These are phyloP conservation scores for Lyophyllum shimeji DNA, from an alignment of 768 basidiomycete species.

Conservation along the genomic window DNA sequence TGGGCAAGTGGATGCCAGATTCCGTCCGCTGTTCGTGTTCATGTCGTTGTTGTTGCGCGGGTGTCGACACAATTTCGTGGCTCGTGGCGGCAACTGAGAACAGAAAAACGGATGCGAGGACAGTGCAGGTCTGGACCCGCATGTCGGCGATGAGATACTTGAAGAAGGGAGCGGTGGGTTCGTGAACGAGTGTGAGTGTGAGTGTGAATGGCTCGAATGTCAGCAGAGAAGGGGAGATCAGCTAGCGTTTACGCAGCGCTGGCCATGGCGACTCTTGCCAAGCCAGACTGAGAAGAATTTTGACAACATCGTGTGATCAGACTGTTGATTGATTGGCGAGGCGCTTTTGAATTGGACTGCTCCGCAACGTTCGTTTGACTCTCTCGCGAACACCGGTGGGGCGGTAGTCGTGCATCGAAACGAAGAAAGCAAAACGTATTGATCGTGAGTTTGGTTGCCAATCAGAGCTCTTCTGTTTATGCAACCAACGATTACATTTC, in stretches of 20 bases:
- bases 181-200: neutral
- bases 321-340: no score
- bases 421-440: neutral
- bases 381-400: no score
- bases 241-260: neutral
- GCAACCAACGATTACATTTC: no score
- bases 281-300: conserved; percentile 8
- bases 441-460: neutral
- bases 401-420: no score
- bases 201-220: neutral
- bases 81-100: neutral
- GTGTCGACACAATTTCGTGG: neutral
- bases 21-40: conserved; percentile 21
- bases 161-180: neutral
- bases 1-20: conserved; percentile 37
- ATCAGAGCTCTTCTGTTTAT: no score
- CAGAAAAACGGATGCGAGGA: conserved; percentile 3
- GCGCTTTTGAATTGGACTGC: no score
- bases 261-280: conserved; percentile 9
- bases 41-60: neutral
- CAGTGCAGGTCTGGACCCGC: conserved; percentile 5
- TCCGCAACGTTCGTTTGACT: no score
- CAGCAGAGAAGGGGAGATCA: conserved; percentile 4
- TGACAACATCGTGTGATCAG: neutral
- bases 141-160: conserved; percentile 2